Base-by-base conservation (phyloP, 2,329 filamentous ascomycete genomes). In the Podosphaera fusca region DNA sequence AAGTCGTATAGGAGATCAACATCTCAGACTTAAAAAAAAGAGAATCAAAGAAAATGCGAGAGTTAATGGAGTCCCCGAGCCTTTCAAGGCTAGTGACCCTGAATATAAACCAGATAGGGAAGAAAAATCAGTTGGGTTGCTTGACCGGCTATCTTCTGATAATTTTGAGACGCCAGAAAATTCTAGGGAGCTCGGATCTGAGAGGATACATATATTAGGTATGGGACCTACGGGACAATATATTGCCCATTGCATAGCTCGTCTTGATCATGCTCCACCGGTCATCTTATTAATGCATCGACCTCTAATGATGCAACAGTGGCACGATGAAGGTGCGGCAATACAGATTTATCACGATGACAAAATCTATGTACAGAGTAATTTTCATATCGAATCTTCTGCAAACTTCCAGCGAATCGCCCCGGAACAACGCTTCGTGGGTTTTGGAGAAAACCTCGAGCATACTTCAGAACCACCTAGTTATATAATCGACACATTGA, bases 201-300 rank as follows among this genome's bases (percentile, higher is more conserved):
- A 49, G 59, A 70, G 73, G 62, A 74, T 84, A 64, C 74, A 85
- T 63, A 74, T 88, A 12, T 65, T 86, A 29, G 84, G 84, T 14
- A 70, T 78, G 38, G 81, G 79, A 47, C 78, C 75, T 62, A 71
- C 83, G 46, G 83, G 82, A 33, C 77, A 74, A 59, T 77, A 84
- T 59, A 69, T 87, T 55, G 82, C 82, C 10, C 80, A 86, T 67
- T 75, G 78, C 33, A 68, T 88, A 45, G 74, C 76, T 36, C 71
- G 73, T 7, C 69, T 79, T 12, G 72, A 74, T 6, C 71, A 76
- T 57, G 74, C 79, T 12, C 81, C 81, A n/a, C 77, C 80, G 0
- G 71, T 85, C 33, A 80, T 78, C 4, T 69, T 87, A 33, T 68
- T 87, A 14, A 72, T 84, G 59, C 78, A 82, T 61, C 70, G 73